phyloP scores from a whole-genome alignment of 2,329 filamentous ascomycete species.

The Phialophora macrospora region DNA sequence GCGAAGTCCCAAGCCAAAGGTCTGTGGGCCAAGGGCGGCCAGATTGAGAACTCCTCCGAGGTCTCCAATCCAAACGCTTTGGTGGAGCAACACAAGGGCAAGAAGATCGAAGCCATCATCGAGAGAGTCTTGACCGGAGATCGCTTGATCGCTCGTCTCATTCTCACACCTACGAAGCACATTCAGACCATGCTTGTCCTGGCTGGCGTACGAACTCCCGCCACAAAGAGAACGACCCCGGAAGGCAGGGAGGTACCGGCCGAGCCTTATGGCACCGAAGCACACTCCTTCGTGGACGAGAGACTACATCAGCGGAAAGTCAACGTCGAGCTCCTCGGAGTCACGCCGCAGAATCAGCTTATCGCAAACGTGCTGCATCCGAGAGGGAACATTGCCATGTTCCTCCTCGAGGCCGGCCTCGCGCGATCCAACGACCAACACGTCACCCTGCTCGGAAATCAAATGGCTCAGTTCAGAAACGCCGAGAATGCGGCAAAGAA shows the following conservation, averaged over 20 bases:
- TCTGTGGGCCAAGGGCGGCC: slow-evolving; percentile 70
- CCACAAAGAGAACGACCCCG: slow-evolving; percentile 82
- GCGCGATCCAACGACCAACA: slow-evolving; percentile 95
- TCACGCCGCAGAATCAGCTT: slow-evolving; percentile 89
- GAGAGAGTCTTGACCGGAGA: slow-evolving; percentile 93
- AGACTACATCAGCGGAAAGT: slow-evolving; percentile 85
- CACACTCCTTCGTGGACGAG: slow-evolving; percentile 82
- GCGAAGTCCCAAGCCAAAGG: slow-evolving; percentile 81
- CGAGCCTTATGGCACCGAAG: slow-evolving; percentile 88
- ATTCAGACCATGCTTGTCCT: slow-evolving; percentile 85
- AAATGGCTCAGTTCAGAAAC: slow-evolving; percentile 83
- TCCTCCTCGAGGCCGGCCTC: slow-evolving; percentile 84
- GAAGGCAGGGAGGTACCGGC: slow-evolving; percentile 81
- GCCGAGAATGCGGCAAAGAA: slow-evolving; percentile 86
- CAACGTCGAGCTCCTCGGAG: slow-evolving; percentile 79
- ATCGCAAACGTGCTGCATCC: slow-evolving; percentile 87
- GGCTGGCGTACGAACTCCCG: slow-evolving; percentile 84
- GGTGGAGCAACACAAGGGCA: slow-evolving; percentile 81
- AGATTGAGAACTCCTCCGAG: slow-evolving; percentile 81
- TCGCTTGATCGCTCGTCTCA: slow-evolving; percentile 79
- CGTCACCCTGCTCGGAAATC: slow-evolving; percentile 83
- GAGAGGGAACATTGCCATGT: slow-evolving; percentile 88
- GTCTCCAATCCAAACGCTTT: slow-evolving; percentile 75
- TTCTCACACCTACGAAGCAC: slow-evolving; percentile 82
- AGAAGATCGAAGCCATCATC: slow-evolving; percentile 81